Percentiles rank a stretch among this genome's conserved stretches.
Conservation (phyloP, 2,329 filamentous ascomycete species). For the Fusarium odoratissimum region DNA sequence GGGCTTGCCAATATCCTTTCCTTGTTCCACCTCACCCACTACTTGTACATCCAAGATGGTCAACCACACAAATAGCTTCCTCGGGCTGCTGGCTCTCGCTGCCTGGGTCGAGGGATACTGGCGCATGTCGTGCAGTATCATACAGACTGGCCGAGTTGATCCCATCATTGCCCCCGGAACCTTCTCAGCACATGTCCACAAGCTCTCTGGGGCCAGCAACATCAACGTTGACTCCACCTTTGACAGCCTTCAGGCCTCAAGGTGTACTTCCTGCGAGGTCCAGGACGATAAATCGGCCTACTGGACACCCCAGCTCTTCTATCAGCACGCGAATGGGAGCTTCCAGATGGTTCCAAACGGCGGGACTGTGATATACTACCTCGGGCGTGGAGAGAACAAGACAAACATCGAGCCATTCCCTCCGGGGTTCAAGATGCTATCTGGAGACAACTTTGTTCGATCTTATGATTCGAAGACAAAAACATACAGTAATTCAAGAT, state of each 20-base stretch:
- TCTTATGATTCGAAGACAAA: constrained; percentile 33
- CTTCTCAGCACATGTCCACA: constrained; percentile 38
- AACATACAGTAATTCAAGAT: constrained; percentile 30
- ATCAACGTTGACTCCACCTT: constrained; percentile 27
- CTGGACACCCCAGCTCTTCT: constrained; percentile 42
- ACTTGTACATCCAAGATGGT: constrained; percentile 18
- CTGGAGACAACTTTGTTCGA: constrained; percentile 31
- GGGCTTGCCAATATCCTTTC: constrained; percentile 1
- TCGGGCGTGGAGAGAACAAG: constrained; percentile 40
- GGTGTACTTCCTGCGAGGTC: constrained; percentile 40
- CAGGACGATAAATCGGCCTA: constrained; percentile 43
- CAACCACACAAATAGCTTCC: constrained; percentile 5
- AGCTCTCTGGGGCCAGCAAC: constrained; percentile 41
- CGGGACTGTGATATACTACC: constrained; percentile 40
- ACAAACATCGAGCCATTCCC: constrained; percentile 40
- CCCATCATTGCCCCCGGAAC: constrained; percentile 37
- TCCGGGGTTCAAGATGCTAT: constrained; percentile 39
- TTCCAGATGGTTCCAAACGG: constrained; percentile 41
- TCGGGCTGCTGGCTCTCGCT: constrained; percentile 22
- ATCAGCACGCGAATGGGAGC: constrained; percentile 36
- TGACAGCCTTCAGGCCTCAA: constrained; percentile 32
- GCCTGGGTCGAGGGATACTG: constrained; percentile 34
- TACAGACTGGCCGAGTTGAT: constrained; percentile 39
- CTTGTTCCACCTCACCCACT: constrained; percentile 15
- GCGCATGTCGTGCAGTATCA: constrained; percentile 41